Evolutionary conservation across 441 rosid species (phyloP).

Genomic region (Gossypium aridum): DNA sequence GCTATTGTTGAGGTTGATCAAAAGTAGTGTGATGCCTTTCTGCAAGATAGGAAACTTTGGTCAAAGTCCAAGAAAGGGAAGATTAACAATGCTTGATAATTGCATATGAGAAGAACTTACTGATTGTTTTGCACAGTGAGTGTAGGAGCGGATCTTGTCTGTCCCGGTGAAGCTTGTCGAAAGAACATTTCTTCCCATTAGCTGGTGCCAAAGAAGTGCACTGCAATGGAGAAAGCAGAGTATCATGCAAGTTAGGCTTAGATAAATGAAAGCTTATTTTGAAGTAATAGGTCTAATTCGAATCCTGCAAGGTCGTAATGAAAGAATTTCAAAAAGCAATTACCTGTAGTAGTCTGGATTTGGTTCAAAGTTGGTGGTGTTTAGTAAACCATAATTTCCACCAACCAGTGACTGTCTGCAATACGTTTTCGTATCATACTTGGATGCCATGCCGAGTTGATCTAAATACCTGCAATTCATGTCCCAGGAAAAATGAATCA

Average conservation of each 20-base stretch:
- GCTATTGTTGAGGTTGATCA: constrained; percentile 73
- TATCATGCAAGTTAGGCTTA: neutral
- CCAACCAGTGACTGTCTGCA: constrained; percentile 92
- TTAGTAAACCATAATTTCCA: constrained; percentile 85
- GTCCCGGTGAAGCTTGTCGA: constrained; percentile 57
- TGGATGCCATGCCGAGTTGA: constrained; percentile 83
- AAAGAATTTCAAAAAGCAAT: neutral
- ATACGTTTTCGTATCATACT: constrained; percentile 72
- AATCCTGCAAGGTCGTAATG: neutral
- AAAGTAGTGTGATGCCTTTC: constrained; percentile 69
- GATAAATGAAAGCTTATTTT: neutral
- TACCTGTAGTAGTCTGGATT: constrained; percentile 98
- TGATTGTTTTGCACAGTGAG: constrained; percentile 79
- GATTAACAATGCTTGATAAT: neutral
- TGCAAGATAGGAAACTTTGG: constrained; percentile 27
- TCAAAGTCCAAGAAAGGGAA: constrained; percentile 9
- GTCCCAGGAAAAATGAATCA: neutral
- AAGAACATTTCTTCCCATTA: constrained; percentile 81
- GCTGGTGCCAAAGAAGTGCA: constrained; percentile 78
- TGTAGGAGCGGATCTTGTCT: constrained; percentile 58
- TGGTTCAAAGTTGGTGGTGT: constrained; percentile 72
- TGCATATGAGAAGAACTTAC: constrained; percentile 27
- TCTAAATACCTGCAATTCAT: constrained; percentile 72
- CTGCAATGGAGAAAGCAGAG: constrained; percentile 40
- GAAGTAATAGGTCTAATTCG: neutral